Conservation (phyloP, 805 yeast species). For the Myxozyma geophila region DNA sequence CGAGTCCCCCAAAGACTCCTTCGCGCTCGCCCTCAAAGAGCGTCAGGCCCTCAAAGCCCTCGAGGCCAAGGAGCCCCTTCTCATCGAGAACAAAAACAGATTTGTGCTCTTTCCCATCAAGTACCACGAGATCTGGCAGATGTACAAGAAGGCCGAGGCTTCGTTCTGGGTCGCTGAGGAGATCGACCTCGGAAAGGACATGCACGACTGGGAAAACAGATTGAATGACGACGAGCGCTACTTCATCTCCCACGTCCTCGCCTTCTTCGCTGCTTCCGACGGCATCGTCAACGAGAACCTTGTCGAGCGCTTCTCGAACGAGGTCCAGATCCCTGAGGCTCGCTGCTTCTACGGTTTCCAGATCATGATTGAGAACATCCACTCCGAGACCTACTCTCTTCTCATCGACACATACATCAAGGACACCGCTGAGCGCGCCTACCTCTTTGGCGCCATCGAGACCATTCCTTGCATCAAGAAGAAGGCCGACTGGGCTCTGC, state of each 20-base stretch:
- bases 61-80: constrained; percentile 88
- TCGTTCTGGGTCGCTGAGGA: constrained; percentile 99
- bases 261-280: constrained; percentile 98
- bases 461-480: constrained; percentile 94
- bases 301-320: constrained; percentile 96
- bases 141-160: constrained; percentile 98
- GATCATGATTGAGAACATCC: constrained; percentile 99
- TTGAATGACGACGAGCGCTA: constrained; percentile 90
- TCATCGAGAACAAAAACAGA: constrained; percentile 81
- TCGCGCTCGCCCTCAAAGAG: constrained; percentile 19
- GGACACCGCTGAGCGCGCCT: constrained; percentile 91
- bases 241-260: constrained; percentile 89
- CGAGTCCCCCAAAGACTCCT: constrained; percentile 14
- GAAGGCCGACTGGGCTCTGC: constrained; percentile 98
- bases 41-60: constrained; percentile 60
- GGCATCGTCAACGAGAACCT: constrained; percentile 98
- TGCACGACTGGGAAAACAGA: constrained; percentile 87
- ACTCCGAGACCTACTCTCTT: constrained; percentile 94
- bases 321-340: constrained; percentile 96
- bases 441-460: constrained; percentile 92
- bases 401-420: constrained; percentile 93
- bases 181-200: constrained; percentile 91
- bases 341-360: constrained; percentile 99
- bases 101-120: constrained; percentile 94
- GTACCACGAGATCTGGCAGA: constrained; percentile 97